Evolutionary conservation across 208 protist species (phyloP).

Genomic region (Entamoeba invadens): DNA sequence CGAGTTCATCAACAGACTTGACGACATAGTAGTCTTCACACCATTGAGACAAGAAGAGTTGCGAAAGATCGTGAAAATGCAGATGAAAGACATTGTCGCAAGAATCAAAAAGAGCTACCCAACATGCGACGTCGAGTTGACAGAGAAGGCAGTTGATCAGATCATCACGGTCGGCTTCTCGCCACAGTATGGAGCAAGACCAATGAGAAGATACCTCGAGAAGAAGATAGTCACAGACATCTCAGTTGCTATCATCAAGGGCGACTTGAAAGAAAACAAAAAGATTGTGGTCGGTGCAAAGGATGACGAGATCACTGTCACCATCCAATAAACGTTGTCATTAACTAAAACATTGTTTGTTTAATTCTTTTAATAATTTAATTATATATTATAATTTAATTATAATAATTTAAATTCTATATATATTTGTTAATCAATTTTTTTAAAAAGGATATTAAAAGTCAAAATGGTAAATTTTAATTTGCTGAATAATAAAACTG

Average conservation of each 20-base stretch:
- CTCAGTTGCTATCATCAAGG: background rate
- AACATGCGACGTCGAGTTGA: background rate
- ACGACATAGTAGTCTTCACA: constrained; percentile 88
- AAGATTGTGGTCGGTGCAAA: background rate
- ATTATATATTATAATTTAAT: too few species aligned
- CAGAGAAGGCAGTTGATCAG: background rate
- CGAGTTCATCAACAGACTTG: constrained; percentile 92
- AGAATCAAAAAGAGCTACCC: constrained; percentile 31
- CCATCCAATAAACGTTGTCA: too few species aligned
- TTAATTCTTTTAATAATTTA: too few species aligned
- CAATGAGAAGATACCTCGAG: background rate
- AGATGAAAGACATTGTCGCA: constrained; percentile 59
- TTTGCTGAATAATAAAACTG: too few species aligned
- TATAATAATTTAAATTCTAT: too few species aligned
- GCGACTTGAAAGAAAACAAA: background rate
- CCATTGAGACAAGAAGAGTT: constrained; percentile 59
- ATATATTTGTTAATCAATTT: too few species aligned
- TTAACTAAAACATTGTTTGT: too few species aligned
- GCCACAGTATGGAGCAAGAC: background rate
- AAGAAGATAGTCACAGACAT: background rate
- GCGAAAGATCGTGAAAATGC: constrained; percentile 63
- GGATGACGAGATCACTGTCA: background rate
- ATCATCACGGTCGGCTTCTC: background rate
- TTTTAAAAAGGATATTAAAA: too few species aligned
- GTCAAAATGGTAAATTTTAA: too few species aligned